Conservation (phyloP, 1,139 yeast species). For the Sporopachydermia cereana region DNA sequence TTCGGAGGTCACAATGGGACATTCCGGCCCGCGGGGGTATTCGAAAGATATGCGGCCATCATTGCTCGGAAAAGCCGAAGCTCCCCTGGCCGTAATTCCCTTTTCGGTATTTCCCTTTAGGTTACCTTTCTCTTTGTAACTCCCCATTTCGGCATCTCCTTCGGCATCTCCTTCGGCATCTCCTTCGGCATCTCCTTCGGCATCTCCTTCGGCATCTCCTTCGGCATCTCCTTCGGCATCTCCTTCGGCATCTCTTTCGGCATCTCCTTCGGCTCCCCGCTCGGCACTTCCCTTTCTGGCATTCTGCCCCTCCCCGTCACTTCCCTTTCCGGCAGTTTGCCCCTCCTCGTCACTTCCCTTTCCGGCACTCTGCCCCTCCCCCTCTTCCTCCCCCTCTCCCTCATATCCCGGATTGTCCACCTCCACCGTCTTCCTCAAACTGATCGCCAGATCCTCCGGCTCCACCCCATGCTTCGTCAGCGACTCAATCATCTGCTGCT, state of each 20-base stretch:
- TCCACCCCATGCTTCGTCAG: constrained; percentile 76
- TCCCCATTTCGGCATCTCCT: no score
- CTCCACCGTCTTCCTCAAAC: constrained; percentile 34
- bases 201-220: constrained; percentile 8
- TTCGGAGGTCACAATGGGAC: no score
- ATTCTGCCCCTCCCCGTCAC: constrained; percentile 10
- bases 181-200: constrained; percentile 11
- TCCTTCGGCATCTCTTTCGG: constrained; percentile 8
- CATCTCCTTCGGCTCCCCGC: constrained; percentile 8
- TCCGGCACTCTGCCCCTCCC: constrained; percentile 9
- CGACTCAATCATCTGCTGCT: constrained; percentile 78
- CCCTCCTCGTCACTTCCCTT: no score
- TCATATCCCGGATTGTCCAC: constrained; percentile 31
- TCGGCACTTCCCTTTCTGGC: constrained; percentile 6
- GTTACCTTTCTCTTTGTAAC: no score
- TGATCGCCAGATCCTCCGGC: constrained; percentile 55
- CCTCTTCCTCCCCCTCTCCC: constrained; percentile 11
- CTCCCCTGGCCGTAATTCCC: no score
- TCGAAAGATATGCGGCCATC: no score
- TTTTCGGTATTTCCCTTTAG: no score
- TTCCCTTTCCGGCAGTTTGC: constrained; percentile 8
- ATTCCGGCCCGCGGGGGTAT: no score
- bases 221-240: constrained; percentile 7
- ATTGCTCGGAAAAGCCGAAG: no score
- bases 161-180: no score